A percentile compares a stretch with the other conserved stretches of the same genome.
Evolutionary conservation across 1,139 yeast genomes (phyloP).

Genomic region (Geotrichum cucujoidarum): DNA sequence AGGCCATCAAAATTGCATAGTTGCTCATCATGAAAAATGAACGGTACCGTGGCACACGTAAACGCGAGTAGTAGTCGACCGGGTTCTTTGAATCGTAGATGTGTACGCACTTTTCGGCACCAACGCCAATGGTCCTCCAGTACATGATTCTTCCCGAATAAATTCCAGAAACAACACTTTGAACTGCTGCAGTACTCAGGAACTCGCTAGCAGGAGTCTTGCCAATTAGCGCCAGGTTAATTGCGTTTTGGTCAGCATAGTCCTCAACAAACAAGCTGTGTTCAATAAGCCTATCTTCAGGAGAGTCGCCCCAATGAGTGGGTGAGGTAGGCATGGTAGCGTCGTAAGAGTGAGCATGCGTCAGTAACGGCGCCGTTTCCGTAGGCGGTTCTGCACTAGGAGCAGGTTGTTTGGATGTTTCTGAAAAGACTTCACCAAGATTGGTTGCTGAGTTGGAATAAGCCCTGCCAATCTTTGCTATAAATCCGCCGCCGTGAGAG

Average conservation of each 20-base stretch:
- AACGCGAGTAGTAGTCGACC: conserved; percentile 31
- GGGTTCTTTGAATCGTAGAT: conserved; percentile 22
- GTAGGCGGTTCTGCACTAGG: neutral
- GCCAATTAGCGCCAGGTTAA: conserved; percentile 15
- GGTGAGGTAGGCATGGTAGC: neutral
- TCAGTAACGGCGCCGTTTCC: neutral
- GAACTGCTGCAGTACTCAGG: conserved; percentile 13
- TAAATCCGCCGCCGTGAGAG: neutral
- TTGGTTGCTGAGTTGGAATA: neutral
- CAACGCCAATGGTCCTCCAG: conserved; percentile 32
- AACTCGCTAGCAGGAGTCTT: conserved; percentile 13
- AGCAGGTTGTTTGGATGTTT: neutral
- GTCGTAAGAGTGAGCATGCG: neutral
- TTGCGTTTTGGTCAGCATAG: conserved; percentile 12
- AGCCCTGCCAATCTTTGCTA: neutral
- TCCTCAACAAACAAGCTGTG: conserved; percentile 16
- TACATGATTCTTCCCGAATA: conserved; percentile 37
- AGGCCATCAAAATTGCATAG: conserved; percentile 29
- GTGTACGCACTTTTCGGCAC: conserved; percentile 27
- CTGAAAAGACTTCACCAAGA: too few species aligned
- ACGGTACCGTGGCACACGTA: conserved; percentile 35
- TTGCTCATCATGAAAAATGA: conserved; percentile 33
- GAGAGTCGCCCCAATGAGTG: conserved; percentile 2
- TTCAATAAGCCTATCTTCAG: conserved; percentile 14
- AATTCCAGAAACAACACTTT: conserved; percentile 21